Conservation (phyloP, 441 rosid species). For the Erodium trifolium region DNA sequence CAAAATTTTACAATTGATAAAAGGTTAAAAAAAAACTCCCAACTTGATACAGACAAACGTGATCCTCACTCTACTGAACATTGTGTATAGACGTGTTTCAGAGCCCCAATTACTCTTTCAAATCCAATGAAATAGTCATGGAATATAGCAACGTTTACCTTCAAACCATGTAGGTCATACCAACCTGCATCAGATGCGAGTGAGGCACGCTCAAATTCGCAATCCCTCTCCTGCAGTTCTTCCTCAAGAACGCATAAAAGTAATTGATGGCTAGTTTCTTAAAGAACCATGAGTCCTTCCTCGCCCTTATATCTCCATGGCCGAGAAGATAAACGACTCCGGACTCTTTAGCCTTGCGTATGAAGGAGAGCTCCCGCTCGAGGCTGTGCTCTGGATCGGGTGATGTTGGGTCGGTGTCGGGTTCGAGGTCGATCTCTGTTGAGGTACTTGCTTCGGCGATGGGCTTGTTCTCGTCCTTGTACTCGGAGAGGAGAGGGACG, state of each 20-base stretch:
- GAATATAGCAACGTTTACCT: conserved; percentile 14
- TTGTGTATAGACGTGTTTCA: background rate
- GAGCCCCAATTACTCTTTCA: too few species aligned
- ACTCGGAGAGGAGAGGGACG: conserved; percentile 71
- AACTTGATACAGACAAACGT: background rate
- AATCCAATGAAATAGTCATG: background rate
- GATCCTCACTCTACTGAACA: background rate
- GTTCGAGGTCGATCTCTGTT: conserved; percentile 27
- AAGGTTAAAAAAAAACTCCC: background rate
- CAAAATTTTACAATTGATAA: too few species aligned
- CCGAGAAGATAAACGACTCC: conserved; percentile 99
- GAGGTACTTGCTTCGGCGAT: conserved; percentile 55
- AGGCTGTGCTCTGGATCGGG: conserved; percentile 76
- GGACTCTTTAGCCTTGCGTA: conserved; percentile 80
- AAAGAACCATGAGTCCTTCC: conserved; percentile 90
- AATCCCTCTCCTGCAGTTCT: conserved; percentile 85
- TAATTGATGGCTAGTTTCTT: conserved; percentile 87
- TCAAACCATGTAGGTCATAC: conserved; percentile 99
- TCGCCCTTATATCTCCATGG: conserved; percentile 90
- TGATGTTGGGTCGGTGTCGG: conserved; percentile 27
- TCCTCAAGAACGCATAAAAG: conserved; percentile 87
- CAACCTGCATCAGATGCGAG: conserved; percentile 90
- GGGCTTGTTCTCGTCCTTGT: conserved; percentile 31
- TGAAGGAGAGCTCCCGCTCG: conserved; percentile 84
- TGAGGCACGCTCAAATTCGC: conserved; percentile 93